Percentiles rank a stretch among this genome's conserved stretches.
Evolutionary conservation across 2,329 filamentous ascomycete genomes (phyloP).

Genomic region (Nigrospora oryzae): DNA sequence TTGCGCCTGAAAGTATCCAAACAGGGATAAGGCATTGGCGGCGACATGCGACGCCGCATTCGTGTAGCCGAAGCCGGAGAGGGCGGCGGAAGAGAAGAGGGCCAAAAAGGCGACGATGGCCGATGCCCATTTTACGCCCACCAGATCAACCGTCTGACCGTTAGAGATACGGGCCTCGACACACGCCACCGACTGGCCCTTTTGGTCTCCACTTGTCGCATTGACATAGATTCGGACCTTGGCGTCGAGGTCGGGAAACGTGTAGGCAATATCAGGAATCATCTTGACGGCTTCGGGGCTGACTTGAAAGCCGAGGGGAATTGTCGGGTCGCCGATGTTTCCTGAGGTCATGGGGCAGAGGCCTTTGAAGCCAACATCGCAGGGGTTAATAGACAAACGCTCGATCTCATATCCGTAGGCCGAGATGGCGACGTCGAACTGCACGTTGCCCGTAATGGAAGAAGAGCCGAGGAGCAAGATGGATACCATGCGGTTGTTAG

Average conservation of each 20-base stretch:
- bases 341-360: slow-evolving; percentile 78
- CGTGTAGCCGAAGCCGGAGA: slow-evolving; percentile 83
- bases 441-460: slow-evolving; percentile 64
- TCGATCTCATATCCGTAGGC: slow-evolving; percentile 67
- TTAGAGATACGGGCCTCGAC: slow-evolving; percentile 85
- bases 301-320: slow-evolving; percentile 56
- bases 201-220: slow-evolving; percentile 40
- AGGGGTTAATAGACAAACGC: slow-evolving; percentile 59
- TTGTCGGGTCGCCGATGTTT: slow-evolving; percentile 24
- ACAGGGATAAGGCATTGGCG: slow-evolving; percentile 87
- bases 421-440: slow-evolving; percentile 59
- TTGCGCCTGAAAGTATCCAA: slow-evolving; percentile 90
- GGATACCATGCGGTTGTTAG: slow-evolving; percentile 52
- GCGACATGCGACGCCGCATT: slow-evolving; percentile 94
- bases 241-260: slow-evolving; percentile 84
- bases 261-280: slow-evolving; percentile 80
- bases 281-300: slow-evolving; percentile 42
- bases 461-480: slow-evolving; percentile 69
- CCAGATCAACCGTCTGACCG: slow-evolving; percentile 82
- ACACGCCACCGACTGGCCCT: slow-evolving; percentile 58
- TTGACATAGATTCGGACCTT: slow-evolving; percentile 77
- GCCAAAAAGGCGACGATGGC: slow-evolving; percentile 81
- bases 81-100: slow-evolving; percentile 75
- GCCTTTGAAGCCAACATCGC: slow-evolving; percentile 51
- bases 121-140: slow-evolving; percentile 82